Evolutionary conservation across 495 filamentous ascomycete genomes (phyloP).

Genomic region (Podospora australis): DNA sequence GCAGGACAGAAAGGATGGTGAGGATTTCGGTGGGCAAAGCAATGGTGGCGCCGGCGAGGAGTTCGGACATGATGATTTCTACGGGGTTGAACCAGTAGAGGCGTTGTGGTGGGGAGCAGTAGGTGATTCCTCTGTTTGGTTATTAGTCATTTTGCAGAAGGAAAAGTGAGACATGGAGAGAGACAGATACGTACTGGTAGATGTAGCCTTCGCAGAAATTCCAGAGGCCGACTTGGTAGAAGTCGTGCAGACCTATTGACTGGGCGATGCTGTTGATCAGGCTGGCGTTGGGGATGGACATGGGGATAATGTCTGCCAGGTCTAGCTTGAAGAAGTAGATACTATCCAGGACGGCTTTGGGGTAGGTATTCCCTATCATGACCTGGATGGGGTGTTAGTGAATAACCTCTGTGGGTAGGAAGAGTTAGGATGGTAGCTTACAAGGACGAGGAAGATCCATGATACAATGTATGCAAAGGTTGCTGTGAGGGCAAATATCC

Average conservation of each 20-base stretch:
- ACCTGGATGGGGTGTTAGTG: conserved; percentile 34
- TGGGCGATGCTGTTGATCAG: conserved; percentile 87
- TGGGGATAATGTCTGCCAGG: conserved; percentile 76
- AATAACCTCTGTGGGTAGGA: neutral
- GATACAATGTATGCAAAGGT: conserved; percentile 65
- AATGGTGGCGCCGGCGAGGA: conserved; percentile 77
- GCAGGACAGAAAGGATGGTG: conserved; percentile 65
- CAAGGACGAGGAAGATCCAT: conserved; percentile 69
- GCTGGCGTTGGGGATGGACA: conserved; percentile 62
- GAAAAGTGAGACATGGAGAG: neutral
- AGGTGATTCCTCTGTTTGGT: conserved; percentile 54
- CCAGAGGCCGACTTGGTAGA: conserved; percentile 91
- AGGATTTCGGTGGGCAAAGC: conserved; percentile 67
- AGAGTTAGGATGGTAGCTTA: conserved; percentile 18
- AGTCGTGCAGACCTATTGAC: conserved; percentile 82
- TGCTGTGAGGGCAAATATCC: conserved; percentile 50
- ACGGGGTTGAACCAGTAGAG: conserved; percentile 92
- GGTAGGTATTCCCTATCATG: conserved; percentile 62
- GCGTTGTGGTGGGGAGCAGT: conserved; percentile 58
- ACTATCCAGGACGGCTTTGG: conserved; percentile 50
- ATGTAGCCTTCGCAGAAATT: conserved; percentile 82
- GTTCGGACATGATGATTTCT: conserved; percentile 65
- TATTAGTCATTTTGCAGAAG: conserved; percentile 3
- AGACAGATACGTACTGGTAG: conserved; percentile 30
- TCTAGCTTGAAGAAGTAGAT: conserved; percentile 82